Conservation (phyloP, 2,329 filamentous ascomycete genomes). For the Pleoardoris graminearum region DNA sequence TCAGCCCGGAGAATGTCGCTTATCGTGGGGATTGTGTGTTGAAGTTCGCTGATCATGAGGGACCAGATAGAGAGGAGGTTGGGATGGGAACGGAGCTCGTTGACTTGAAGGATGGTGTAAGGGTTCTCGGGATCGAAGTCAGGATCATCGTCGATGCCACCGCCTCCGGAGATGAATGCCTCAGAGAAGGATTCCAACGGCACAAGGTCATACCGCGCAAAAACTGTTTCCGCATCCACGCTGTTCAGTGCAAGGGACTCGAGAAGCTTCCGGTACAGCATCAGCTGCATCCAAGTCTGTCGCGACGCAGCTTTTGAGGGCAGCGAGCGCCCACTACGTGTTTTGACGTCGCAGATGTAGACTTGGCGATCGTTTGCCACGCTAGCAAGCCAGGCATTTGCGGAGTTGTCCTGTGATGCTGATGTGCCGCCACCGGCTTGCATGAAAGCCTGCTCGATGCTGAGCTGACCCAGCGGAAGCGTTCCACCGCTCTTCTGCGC, state of each 20-base stretch:
- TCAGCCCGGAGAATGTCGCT: constrained; percentile 60
- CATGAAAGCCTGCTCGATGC: constrained; percentile 32
- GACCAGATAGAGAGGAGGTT: constrained; percentile 63
- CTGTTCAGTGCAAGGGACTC: constrained; percentile 71
- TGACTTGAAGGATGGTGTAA: constrained; percentile 47
- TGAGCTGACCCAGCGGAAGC: constrained; percentile 40
- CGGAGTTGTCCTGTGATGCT: background rate
- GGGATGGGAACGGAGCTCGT: constrained; percentile 61
- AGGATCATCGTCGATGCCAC: constrained; percentile 63
- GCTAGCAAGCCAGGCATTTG: constrained; percentile 13
- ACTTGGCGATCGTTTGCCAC: constrained; percentile 45
- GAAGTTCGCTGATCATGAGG: constrained; percentile 65
- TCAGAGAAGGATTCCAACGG: constrained; percentile 72
- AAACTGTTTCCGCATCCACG: constrained; percentile 70
- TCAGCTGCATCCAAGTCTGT: constrained; percentile 82
- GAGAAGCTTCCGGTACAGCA: constrained; percentile 87
- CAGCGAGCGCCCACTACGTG: constrained; percentile 65
- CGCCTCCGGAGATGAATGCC: constrained; percentile 75
- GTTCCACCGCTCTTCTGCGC: constrained; percentile 39
- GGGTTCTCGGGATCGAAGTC: constrained; percentile 29
- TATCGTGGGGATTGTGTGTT: constrained; percentile 56
- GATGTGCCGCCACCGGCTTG: constrained; percentile 7
- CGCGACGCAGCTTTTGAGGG: constrained; percentile 69
- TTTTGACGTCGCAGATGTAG: constrained; percentile 92
- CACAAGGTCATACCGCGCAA: constrained; percentile 72